Base-by-base conservation (phyloP, 1,284 basidiomycete genomes). In the Malassezia obtusa region DNA sequence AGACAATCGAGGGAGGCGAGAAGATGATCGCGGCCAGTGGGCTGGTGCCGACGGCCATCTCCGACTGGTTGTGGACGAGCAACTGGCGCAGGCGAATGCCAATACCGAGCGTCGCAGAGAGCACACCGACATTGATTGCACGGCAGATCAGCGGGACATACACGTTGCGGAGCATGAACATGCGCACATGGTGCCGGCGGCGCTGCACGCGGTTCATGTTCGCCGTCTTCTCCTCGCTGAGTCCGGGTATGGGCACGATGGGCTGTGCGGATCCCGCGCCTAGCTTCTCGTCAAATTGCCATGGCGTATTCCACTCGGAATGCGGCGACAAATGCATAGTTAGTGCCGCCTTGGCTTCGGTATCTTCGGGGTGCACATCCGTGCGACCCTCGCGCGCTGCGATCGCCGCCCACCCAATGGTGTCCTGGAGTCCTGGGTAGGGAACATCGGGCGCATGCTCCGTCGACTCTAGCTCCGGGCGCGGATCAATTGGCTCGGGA, bases 1-100 rank as follows among this genome's bases (percentile, higher is more conserved):
- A 89, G 1, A 87, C 78, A 31, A 92, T 78, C 4, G 86, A 89
- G 50, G 87, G 75, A 8, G 87, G 86, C 5, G 86, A 84, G 70
- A 89, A 89, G 48, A 91, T 84, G 64, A 92, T 86, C 49, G 87
- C 84, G 19, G 90, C 79, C 3, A 85, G 83, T 17, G 88, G 90
- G 59, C 52, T 89, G 58, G 83, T 83, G 19, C 89, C 89, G 21
- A 91, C 79, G 3, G 82, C 81, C 24, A 87, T 86, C 73, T 79
- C 79, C 21, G 82, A 77, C 44, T 76, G 61, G 60, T 80, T 75
- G 0, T 71, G 67, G 32, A 70, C 65, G 71, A 91, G 86, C 30
- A 79, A 69, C 14, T 75, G 62, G 40, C 85, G 82, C 67, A 90
- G 85, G 47, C 80, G 80, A 58, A 88, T 82, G 2, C 87, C 87